Base-by-base conservation (phyloP, 768 basidiomycete species). In the Tephrocybe sp. region DNA sequence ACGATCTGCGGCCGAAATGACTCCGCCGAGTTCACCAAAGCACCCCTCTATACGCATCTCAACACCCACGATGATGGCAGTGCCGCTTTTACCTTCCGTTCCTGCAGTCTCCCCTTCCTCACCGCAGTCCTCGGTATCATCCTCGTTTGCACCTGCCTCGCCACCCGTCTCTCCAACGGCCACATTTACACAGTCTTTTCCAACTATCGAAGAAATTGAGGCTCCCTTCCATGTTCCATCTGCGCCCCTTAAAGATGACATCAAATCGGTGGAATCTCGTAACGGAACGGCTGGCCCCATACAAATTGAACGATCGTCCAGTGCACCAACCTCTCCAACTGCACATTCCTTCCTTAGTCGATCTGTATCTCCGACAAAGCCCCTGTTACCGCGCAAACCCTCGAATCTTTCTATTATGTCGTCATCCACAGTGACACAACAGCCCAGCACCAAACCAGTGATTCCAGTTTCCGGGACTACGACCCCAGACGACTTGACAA, bases 131-230 rank as follows among this genome's bases (percentile, higher is more conserved):
- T 72, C 90, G 40, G 86, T 92, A 9, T 80, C 85, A 0, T 85
- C 87, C 4, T 79, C 79, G 26, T 70, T 92, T 15, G 89, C 87
- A 2, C 87, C 89, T 27, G 85, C 89, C 4, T 89, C 89, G 1
- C 89, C 88, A 3, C 74, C 79, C 1, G 84, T 87, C 8, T 85
- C 86, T 1, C 75, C 82, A 13, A 2, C 85, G 83, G 9, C 82
- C 84, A 4, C 78, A 63, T 89, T 89, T 58, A 67, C 77, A 4
- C 77, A 80, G 41, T 65, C 77, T n/a, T 92, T 91, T 54, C 89
- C 89, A 0, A 78, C 88, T 8, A 87, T 92, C 57, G 82, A 87
- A 59, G 87, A 90, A 61, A 68, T 91, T 24, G 82, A 89, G 52
- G 83, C 75, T 11, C 63, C 65, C 6, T 70, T 80, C 54, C 69